Base-by-base conservation (phyloP, 192 early-diverging fungal genomes). In the Entomortierella parvispora region DNA sequence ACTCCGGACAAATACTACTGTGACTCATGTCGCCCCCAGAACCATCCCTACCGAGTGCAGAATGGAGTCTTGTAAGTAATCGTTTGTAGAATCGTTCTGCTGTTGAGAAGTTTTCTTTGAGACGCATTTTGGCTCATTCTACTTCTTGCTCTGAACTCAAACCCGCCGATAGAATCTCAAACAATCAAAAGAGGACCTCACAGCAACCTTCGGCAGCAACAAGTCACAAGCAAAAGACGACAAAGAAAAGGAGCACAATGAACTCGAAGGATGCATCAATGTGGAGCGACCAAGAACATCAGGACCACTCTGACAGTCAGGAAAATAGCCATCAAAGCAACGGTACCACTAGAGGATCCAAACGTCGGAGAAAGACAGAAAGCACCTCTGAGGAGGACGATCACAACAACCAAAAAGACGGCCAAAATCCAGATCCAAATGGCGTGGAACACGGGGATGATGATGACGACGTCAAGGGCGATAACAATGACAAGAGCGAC, bases 1-100 rank as follows among this genome's bases (percentile, higher is more conserved):
- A 89, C 93, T 43, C 94, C 94, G 14, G 93, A 96, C 62, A 88
- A 95, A 61, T 97, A 97, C 80, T 97, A 91, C 55, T 97, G 96
- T 82, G 95, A 97, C 60, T 87, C 89, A 45, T 97, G 96, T 79
- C 86, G 83, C 12, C 95, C 96, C n/a, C 84, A 89, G 54, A 85
- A 93, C 60, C 94, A 95, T 68, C 85, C 89, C 0, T 87, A 89
- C 69, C 81, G 88, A 49, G 69, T 78, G 48, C 45, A 69, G 18
- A 50, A 68, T 10, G 79, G 83, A 55, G 69, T 69, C 62, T 66
- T 77, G 82, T 83, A 71, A 81, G 79, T 59, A 12, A 44, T n/a
- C n/a, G n/a, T n/a, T n/a, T n/a, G n/a, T n/a, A n/a, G n/a, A n/a
- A n/a, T n/a, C n/a, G n/a, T n/a, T n/a, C n/a, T n/a, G n/a, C n/a